Conservation (phyloP, 768 basidiomycete species). For the Leucosporidium yakuticum region DNA sequence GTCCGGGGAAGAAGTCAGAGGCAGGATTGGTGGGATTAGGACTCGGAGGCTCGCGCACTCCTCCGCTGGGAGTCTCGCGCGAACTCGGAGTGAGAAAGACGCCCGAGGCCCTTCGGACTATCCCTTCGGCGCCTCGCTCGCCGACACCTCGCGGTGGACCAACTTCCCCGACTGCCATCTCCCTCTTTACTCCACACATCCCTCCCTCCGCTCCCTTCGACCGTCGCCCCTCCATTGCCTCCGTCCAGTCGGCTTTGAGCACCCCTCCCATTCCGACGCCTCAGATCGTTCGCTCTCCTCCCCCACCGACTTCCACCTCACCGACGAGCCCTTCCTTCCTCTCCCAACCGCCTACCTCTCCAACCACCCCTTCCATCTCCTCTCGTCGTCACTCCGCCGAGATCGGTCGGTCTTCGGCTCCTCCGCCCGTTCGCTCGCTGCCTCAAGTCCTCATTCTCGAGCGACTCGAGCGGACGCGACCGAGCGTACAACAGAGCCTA, state of each 20-base stretch:
- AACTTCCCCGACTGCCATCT: too few relatives aligned
- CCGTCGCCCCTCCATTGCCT: constrained; percentile 1
- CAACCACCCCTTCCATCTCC: background rate
- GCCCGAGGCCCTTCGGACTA: too few relatives aligned
- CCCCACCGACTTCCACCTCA: background rate
- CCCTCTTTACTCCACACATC: background rate
- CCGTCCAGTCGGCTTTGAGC: background rate
- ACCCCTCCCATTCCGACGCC: background rate
- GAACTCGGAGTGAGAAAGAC: too few relatives aligned
- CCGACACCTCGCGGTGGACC: too few relatives aligned
- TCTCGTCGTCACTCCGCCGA: background rate
- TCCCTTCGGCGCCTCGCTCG: too few relatives aligned
- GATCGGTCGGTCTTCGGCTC: background rate
- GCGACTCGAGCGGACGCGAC: constrained; percentile 7
- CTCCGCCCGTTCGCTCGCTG: background rate
- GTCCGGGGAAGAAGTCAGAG: too few relatives aligned
- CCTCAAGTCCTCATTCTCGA: constrained; percentile 17
- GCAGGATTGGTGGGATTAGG: too few relatives aligned
- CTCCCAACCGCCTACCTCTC: background rate
- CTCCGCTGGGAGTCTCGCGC: too few relatives aligned
- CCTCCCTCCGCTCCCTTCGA: too few relatives aligned
- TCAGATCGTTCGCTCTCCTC: too few relatives aligned
- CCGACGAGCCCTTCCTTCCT: background rate
- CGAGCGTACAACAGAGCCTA: constrained; percentile 7
- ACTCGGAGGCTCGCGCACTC: too few relatives aligned